phyloP scores from a whole-genome alignment of 257 asterid species.

The Paraleonurus japonicus region DNA sequence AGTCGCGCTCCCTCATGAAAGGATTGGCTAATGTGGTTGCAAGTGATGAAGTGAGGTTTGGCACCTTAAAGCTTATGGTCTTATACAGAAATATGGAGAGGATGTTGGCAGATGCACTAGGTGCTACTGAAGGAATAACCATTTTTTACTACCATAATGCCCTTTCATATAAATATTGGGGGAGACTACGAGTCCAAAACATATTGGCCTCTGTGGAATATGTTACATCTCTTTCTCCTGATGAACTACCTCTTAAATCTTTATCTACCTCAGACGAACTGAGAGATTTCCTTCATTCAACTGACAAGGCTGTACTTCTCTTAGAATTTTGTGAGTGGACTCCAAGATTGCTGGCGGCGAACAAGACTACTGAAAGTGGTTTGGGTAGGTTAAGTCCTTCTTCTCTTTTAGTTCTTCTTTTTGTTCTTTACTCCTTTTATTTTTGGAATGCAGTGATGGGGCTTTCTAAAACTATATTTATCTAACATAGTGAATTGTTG shows the following conservation, averaged over 20 bases:
- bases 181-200: conserved; percentile 73
- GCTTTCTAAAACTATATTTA: neutral
- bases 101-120: conserved; percentile 79
- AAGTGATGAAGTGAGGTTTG: conserved; percentile 47
- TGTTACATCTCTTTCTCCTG: conserved; percentile 53
- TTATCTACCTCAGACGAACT: conserved; percentile 58
- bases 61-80: conserved; percentile 71
- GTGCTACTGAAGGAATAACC: conserved; percentile 61
- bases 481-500: conserved; percentile 13
- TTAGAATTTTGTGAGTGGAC: conserved; percentile 92
- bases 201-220: conserved; percentile 65
- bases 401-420: conserved; percentile 10
- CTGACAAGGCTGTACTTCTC: conserved; percentile 86
- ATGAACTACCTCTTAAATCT: conserved; percentile 59
- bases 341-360: conserved; percentile 50
- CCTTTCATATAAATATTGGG: conserved; percentile 60
- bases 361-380: conserved; percentile 38
- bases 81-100: conserved; percentile 62
- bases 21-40: conserved; percentile 57
- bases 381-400: conserved; percentile 38
- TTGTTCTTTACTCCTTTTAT: neutral
- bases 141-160: conserved; percentile 61
- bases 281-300: conserved; percentile 63
- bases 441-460: neutral
- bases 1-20: conserved; percentile 80